Conservation (phyloP, 2,329 filamentous ascomycete genomes). For the Verticillium nonalfalfae region DNA sequence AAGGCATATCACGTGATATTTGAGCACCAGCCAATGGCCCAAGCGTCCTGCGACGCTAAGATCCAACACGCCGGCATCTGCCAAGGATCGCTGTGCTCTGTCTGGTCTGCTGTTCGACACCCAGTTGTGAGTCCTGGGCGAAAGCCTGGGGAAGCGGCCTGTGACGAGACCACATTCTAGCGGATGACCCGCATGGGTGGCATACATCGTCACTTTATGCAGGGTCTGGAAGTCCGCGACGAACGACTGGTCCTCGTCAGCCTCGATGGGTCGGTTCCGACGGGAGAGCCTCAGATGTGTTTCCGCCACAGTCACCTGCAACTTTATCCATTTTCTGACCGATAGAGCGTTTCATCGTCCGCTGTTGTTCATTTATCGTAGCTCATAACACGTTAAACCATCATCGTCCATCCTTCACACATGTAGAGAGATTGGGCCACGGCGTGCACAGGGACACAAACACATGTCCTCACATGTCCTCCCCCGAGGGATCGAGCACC, state of each 20-base stretch:
- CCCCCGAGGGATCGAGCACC: slow-evolving; percentile 60
- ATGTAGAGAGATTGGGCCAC: too few relatives aligned
- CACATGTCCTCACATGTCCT: background rate
- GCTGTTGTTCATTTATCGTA: background rate
- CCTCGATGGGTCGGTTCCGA: too few relatives aligned
- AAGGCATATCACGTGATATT: background rate
- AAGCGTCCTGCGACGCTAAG: slow-evolving; percentile 1
- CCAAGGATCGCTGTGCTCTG: background rate
- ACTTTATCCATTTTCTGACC: too few relatives aligned
- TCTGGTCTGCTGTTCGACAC: background rate
- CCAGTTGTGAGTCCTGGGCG: background rate
- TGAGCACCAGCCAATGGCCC: background rate
- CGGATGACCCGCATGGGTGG: background rate
- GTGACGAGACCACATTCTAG: background rate
- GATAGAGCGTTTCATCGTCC: background rate
- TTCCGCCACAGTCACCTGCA: too few relatives aligned
- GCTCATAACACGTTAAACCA: background rate
- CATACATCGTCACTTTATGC: background rate
- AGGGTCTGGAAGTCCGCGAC: background rate
- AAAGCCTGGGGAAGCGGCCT: background rate
- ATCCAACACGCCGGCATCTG: background rate
- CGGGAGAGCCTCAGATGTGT: too few relatives aligned
- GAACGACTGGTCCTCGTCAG: background rate
- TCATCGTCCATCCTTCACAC: background rate
- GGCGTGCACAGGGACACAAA: too few relatives aligned